Evolutionary conservation across 176 grass and related monocot species (phyloP), one percentile per base, ranked within the genome.

Genomic region (Olyra latifolia): DNA sequence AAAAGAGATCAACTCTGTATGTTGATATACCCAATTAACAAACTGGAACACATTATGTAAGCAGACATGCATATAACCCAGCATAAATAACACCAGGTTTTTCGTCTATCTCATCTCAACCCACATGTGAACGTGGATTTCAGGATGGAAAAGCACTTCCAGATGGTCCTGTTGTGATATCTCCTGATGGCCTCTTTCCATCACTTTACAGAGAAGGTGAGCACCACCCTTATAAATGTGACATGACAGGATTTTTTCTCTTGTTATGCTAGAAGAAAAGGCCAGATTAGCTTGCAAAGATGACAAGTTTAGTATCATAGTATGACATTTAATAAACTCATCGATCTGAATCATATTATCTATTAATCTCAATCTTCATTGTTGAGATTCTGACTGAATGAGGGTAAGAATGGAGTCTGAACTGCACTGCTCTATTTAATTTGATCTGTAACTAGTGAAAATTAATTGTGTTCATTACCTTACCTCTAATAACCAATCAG

Each of bases 171-270:
- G 92, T 98, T 89, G 92, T 98, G 40, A 98, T 98, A 87, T 98
- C 95, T 71, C 95, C 95, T 83, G 92, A 98, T 78, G 95, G 95
- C 27, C 86, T 98, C 23, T 98, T 98, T 79, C 95, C 95, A 62
- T 98, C 95, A 83, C 92, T 98, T 69, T 98, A 91, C 72, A 90
- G 95, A 91, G 95, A 98, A 98, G 95, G 95, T 98, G 63, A 86
- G 75, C 52, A 68, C 52, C 55, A 66, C 47, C 57, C 58, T 66
- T 83, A 32, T 48, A 59, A 75, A 29, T 82, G 32, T 68, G 19
- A 8, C 41, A 16, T 22, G 42, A 39, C 44, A 29, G 30, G 5
- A 7, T 15, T 49, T 40, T 47, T 40, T 41, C 19, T 43, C 62
- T 42, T 28, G 1, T 76, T 84, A 20, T 41, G 25, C 22, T 58